These are phyloP conservation scores for Berberis thunbergii DNA, from an alignment of 164 flowering plant species.

Conservation along the genomic window DNA sequence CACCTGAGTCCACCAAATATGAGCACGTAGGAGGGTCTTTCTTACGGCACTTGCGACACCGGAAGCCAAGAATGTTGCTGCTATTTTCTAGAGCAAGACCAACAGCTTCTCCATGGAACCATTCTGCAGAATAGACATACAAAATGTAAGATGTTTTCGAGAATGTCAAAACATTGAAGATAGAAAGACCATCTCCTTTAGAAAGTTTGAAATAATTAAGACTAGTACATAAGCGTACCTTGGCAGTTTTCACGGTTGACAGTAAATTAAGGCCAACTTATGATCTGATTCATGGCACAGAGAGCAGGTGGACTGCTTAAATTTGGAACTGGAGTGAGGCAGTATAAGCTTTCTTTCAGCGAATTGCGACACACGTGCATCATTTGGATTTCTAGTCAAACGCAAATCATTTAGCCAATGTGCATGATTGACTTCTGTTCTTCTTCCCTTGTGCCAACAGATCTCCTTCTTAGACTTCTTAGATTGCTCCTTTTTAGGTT, in stretches of 20 bases:
- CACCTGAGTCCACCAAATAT: conserved; percentile 8
- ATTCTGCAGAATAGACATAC: conserved; percentile 39
- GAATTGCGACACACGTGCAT: conserved; percentile 47
- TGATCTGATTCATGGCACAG: conserved; percentile 48
- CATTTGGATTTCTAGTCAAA: conserved; percentile 53
- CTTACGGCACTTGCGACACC: conserved; percentile 62
- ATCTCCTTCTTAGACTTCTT: conserved; percentile 22
- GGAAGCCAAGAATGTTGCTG: conserved; percentile 52
- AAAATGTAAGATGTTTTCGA: background rate
- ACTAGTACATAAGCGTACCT: conserved; percentile 38
- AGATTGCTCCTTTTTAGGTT: conserved; percentile 18
- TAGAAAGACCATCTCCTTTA: background rate
- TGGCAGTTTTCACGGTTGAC: conserved; percentile 26
- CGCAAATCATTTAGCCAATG: conserved; percentile 83
- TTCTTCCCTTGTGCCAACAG: conserved; percentile 37
- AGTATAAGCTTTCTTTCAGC: conserved; percentile 31
- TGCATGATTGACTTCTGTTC: conserved; percentile 36
- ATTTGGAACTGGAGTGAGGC: conserved; percentile 14
- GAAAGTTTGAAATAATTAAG: background rate
- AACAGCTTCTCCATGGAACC: conserved; percentile 91
- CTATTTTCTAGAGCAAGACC: conserved; percentile 40
- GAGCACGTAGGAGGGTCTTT: conserved; percentile 61
- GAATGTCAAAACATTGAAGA: background rate
- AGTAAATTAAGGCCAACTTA: conserved; percentile 27
- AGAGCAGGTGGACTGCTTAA: conserved; percentile 44